Base-by-base conservation (phyloP, 2,329 filamentous ascomycete species). In the Apiospora marii region DNA sequence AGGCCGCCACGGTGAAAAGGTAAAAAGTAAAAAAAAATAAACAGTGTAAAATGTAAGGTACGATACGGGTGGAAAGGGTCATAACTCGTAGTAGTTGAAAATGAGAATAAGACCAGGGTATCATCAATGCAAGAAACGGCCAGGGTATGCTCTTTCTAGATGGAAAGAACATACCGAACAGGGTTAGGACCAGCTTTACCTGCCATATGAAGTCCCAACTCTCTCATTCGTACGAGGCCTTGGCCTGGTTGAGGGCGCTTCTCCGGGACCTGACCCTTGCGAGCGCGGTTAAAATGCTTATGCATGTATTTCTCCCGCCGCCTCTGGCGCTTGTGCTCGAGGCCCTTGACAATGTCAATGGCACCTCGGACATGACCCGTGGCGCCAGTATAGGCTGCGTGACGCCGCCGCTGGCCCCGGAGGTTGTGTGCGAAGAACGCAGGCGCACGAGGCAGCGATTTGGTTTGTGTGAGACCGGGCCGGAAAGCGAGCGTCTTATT, bases 301-400 rank as follows among this genome's bases (percentile, higher is more conserved):
- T 95, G 92, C 81, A 94, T 92, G 76, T 92, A 89, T 81, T 94
- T 93, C 72, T 81, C 80, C 70, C 79, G 78, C 77, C 96, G 93
- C 75, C 96, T 92, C 84, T 96, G 94, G 37, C 95, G 92, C 85
- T 98, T 98, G 83, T 94, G 92, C 85, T 99, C 96, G 1, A 99
- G 89, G 12, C 96, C 96, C 82, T 98, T 97, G 83, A 98, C 94
- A 74, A 98, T 99, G 82, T 98, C 96, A 76, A 99, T 97, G 48
- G 96, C 95, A n/a, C 95, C 94, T 74, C 96, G 93, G 13, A 94
- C 89, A 75, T 96, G 94, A 58, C 90, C 84, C 69, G 92, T 88
- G 72, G 84, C 83, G 73, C 74, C 75, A 16, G 78, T 75, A 77
- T 78, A 72, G 69, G 79, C 69, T 16, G 77, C 68, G 71, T 82